Conservation (phyloP, 179 eudicot genomes). For the Carnegiea gigantea region DNA sequence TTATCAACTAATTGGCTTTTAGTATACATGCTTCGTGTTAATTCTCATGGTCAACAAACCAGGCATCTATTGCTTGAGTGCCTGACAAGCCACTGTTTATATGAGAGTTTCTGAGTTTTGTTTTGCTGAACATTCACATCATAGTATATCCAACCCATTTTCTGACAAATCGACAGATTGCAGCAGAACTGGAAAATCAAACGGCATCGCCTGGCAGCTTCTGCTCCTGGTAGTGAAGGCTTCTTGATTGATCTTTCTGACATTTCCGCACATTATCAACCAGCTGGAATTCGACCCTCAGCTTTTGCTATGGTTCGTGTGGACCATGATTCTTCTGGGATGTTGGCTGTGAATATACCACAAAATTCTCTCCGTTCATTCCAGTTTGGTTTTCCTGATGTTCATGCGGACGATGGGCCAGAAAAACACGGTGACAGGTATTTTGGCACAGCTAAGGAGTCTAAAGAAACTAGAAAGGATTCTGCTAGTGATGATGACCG, state of each 20-base stretch:
- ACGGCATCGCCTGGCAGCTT: constrained; percentile 72
- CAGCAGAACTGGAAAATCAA: constrained; percentile 99
- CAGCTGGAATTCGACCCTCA: constrained; percentile 57
- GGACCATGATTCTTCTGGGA: constrained; percentile 89
- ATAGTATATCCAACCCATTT: constrained; percentile 18
- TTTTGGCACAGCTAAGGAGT: constrained; percentile 31
- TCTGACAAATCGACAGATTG: constrained; percentile 57
- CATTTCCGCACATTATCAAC: constrained; percentile 53
- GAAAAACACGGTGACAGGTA: constrained; percentile 28
- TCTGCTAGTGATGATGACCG: constrained; percentile 60
- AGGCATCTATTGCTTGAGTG: neutral
- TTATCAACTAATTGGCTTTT: neutral
- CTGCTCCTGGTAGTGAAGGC: constrained; percentile 85
- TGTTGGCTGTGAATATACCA: constrained; percentile 82
- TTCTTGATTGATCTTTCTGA: constrained; percentile 85
- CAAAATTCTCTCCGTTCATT: constrained; percentile 62
- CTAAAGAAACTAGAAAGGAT: constrained; percentile 48
- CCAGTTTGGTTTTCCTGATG: constrained; percentile 64
- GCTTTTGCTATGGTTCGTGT: constrained; percentile 66
- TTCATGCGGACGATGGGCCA: constrained; percentile 24
- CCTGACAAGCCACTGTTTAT: neutral
- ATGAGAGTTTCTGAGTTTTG: neutral
- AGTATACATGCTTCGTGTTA: neutral
- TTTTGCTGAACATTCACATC: neutral
- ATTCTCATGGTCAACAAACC: neutral